Conservation (phyloP, 106 monocot genomes). For the Allium cepa region DNA sequence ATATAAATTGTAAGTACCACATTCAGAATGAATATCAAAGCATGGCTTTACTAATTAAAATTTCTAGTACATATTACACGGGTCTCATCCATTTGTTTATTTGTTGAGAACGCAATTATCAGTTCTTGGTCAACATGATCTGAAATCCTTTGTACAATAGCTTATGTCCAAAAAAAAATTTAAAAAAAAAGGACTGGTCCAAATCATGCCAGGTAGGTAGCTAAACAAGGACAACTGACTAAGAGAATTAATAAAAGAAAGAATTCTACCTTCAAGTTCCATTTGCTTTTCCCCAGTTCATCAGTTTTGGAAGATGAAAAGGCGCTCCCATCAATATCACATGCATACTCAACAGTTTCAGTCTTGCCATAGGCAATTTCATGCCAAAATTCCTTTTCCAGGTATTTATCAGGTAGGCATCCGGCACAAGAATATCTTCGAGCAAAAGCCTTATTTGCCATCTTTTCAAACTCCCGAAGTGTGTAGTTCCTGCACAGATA, state of each 20-base stretch:
- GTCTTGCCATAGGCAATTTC: slow-evolving; percentile 78
- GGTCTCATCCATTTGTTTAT: no score
- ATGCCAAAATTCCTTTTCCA: slow-evolving; percentile 88
- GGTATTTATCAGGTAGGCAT: slow-evolving; percentile 61
- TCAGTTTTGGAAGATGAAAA: slow-evolving; percentile 74
- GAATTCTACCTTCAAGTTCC: slow-evolving; percentile 78
- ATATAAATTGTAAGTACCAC: no score
- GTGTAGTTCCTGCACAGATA: slow-evolving; percentile 58
- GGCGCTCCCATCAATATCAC: slow-evolving; percentile 92
- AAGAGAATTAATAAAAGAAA: neutral
- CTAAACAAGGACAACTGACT: neutral
- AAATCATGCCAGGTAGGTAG: neutral
- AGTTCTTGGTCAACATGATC: no score
- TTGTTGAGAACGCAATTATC: no score
- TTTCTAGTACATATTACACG: no score
- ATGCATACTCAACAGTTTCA: slow-evolving; percentile 77
- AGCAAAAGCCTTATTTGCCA: slow-evolving; percentile 74
- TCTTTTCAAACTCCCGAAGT: slow-evolving; percentile 82
- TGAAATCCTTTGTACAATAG: no score
- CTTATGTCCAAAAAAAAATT: neutral
- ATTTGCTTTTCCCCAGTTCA: slow-evolving; percentile 77
- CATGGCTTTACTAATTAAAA: no score
- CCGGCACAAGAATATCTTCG: slow-evolving; percentile 66
- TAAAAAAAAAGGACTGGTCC: neutral
- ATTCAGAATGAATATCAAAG: no score